Base-by-base conservation (phyloP, 2,329 filamentous ascomycete species). In the Trichoderma sp. region DNA sequence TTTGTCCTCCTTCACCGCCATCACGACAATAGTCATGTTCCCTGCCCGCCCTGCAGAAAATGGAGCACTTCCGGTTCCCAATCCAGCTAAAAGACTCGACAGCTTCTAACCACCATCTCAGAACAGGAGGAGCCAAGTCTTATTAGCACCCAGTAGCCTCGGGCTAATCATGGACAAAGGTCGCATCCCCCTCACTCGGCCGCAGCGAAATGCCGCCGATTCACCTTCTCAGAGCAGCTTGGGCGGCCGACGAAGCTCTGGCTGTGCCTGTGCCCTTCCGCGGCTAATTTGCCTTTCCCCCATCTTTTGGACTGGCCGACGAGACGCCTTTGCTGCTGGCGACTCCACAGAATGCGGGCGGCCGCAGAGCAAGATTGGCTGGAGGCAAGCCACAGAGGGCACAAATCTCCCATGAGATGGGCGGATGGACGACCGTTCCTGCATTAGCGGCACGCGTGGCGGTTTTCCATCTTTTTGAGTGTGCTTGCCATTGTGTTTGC, bases 381-480 rank as follows among this genome's bases (percentile, higher is more conserved):
- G 50, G 32, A 42, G 50, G 32, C 37, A 60, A 67, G 25, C 52
- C 52, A 66, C 63, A 61, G 25, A 58, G 42, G 13, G 32, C 42
- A 34, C 35, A 53, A 54, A 54, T 45, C 57, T 56, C 59, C 37
- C 22, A 27, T 39, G 27, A 56, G 45, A 59, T 39, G 71, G 54
- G 59, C 64, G 50, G 68, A 66, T 67, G 67, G 64, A 58, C 19
- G 53, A 70, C 70, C 70, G 72, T 72, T 71, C 71, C 71, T 72
- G 71, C 71, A 70, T 70, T 71, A 72, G 71, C 68, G 69, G 69
- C 61, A 27, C 22, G 37, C 34, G 29, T 42, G 64, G 66, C 59
- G 66, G 37, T 10, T 48, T 22, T 22, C 42, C 19, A 48, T 48
- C 42, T 50, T 48, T 13, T 48, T 13, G 17, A 13, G 34, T 37